phyloP scores from a whole-genome alignment of 352 stramenopile genomes.

The Peronospora farinosa region DNA sequence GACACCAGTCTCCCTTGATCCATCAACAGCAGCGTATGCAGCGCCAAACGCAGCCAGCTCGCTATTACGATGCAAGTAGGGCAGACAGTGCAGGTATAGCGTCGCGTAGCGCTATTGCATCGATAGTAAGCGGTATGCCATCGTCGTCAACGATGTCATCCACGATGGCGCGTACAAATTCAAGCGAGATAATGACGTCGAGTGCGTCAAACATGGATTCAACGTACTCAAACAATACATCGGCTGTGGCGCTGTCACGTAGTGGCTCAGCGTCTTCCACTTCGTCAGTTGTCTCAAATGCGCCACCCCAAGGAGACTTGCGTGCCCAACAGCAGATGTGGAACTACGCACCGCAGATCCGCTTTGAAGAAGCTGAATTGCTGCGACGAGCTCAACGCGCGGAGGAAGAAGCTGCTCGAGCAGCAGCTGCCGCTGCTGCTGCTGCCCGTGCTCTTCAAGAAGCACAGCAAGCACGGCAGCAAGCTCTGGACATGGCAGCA shows the following conservation, averaged over 20 bases:
- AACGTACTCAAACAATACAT: slow-evolving; percentile 19
- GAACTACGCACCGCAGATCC: slow-evolving; percentile 61
- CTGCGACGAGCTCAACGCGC: slow-evolving; percentile 59
- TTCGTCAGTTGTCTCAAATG: slow-evolving; percentile 28
- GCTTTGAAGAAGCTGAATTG: slow-evolving; percentile 71
- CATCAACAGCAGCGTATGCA: slow-evolving; percentile 35
- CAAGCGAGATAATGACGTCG: slow-evolving; percentile 16
- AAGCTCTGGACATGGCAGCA: slow-evolving; percentile 80
- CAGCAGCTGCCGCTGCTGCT: slow-evolving; percentile 56
- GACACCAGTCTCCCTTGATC: slow-evolving; percentile 41
- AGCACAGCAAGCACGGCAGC: slow-evolving; percentile 64
- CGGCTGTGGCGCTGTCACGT: slow-evolving; percentile 26
- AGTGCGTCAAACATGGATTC: slow-evolving; percentile 15
- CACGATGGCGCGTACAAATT: slow-evolving; percentile 21
- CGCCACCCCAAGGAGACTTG: slow-evolving; percentile 17
- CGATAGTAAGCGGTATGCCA: slow-evolving; percentile 29
- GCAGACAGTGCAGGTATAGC: slow-evolving; percentile 10
- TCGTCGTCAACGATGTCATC: slow-evolving; percentile 28
- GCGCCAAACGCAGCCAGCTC: slow-evolving; percentile 27
- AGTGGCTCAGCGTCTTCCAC: slow-evolving; percentile 28
- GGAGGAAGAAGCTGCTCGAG: slow-evolving; percentile 74
- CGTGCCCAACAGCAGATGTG: slow-evolving; percentile 59
- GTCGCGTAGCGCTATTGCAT: slow-evolving; percentile 18
- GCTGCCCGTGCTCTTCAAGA: slow-evolving; percentile 70
- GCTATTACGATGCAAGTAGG: slow-evolving; percentile 32